These are phyloP conservation scores for Saccharomycopsis schoenii DNA, from an alignment of 805 yeast genomes.

Conservation along the genomic window DNA sequence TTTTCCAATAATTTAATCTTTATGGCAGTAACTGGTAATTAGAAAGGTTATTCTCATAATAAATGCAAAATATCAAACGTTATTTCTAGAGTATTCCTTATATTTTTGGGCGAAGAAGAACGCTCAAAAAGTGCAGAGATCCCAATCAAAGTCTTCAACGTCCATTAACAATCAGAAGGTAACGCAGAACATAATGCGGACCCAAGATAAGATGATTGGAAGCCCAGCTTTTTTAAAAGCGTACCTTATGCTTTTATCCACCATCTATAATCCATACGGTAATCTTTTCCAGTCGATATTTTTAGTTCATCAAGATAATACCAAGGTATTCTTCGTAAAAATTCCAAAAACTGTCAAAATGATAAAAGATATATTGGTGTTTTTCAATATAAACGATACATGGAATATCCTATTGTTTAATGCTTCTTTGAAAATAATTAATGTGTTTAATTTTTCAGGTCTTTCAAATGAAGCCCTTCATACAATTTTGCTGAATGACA, in stretches of 20 bases:
- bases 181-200: too few species aligned
- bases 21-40: too few species aligned
- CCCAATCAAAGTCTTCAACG: too few species aligned
- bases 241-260: not conserved
- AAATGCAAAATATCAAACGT: too few species aligned
- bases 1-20: too few species aligned
- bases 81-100: too few species aligned
- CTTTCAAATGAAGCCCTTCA: not conserved
- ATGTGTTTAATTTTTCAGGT: not conserved
- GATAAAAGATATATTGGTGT: not conserved
- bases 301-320: not conserved
- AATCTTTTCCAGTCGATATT: not conserved
- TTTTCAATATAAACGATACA: not conserved
- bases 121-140: too few species aligned
- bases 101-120: too few species aligned
- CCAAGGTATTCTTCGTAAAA: not conserved
- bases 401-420: not conserved
- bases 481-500: not conserved
- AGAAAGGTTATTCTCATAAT: too few species aligned
- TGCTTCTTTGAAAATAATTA: not conserved
- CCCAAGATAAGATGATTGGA: not conserved
- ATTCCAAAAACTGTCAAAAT: not conserved
- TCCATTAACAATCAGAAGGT: too few species aligned
- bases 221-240: not conserved
- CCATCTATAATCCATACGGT: not conserved